These are phyloP conservation scores for Odontarrhena argentea DNA, from an alignment of 345 rosid species.

Conservation along the genomic window DNA sequence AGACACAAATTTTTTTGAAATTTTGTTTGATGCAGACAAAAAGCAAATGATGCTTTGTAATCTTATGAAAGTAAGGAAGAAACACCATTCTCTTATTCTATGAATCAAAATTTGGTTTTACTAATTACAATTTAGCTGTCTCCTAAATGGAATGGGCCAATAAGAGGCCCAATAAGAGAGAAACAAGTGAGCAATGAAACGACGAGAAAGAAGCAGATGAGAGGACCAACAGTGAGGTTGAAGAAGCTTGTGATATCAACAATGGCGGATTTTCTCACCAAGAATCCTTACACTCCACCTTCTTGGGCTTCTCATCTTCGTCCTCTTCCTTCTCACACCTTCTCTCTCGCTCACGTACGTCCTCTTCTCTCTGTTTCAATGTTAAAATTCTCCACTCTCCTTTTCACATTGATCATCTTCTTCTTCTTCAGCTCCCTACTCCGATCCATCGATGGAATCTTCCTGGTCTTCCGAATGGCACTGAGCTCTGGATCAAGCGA, in stretches of 20 bases:
- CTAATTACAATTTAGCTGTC: background rate
- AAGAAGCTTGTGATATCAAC: background rate
- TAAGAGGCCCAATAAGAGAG: no score
- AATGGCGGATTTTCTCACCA: slow-evolving; percentile 55
- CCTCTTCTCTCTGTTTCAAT: background rate
- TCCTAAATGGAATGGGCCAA: no score
- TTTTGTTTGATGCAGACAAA: background rate
- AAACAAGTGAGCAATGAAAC: no score
- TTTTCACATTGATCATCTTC: slow-evolving; percentile 8
- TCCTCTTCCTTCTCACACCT: slow-evolving; percentile 56
- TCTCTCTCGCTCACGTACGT: slow-evolving; percentile 73
- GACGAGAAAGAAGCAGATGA: no score
- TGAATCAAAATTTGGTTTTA: background rate
- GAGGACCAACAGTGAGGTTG: no score
- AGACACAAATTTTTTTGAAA: background rate
- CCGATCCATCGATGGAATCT: slow-evolving; percentile 91
- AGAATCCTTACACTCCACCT: slow-evolving; percentile 61
- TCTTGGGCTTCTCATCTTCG: slow-evolving; percentile 75
- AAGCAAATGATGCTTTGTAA: background rate
- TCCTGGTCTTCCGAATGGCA: slow-evolving; percentile 69
- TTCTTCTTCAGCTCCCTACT: slow-evolving; percentile 61
- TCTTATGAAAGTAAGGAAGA: background rate
- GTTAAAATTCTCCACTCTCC: background rate
- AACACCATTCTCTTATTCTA: background rate
- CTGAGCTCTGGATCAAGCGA: slow-evolving; percentile 87